Conservation (phyloP, 768 basidiomycete genomes). For the Lepiota subincarnata region DNA sequence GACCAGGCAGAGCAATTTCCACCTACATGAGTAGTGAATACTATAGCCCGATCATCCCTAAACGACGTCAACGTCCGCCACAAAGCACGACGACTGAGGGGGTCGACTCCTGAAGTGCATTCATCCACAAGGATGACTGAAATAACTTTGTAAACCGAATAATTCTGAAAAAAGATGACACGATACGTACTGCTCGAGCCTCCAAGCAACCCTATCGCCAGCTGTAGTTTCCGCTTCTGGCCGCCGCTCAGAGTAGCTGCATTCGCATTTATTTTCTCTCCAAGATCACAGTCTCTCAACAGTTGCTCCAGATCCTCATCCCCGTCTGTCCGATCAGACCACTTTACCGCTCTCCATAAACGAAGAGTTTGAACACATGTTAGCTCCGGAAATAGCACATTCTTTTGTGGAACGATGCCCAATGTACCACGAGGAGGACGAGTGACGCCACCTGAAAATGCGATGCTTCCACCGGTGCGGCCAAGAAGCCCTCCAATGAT, state of each 20-base stretch:
- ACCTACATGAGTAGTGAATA: slow-evolving; percentile 77
- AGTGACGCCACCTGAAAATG: slow-evolving; percentile 48
- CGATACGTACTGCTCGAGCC: slow-evolving; percentile 59
- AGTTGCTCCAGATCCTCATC: slow-evolving; percentile 63
- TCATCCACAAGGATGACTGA: slow-evolving; percentile 58
- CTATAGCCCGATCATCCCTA: slow-evolving; percentile 59
- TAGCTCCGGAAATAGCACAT: slow-evolving; percentile 75
- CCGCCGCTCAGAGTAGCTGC: slow-evolving; percentile 70
- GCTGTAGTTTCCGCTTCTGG: slow-evolving; percentile 78
- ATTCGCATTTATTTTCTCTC: slow-evolving; percentile 62
- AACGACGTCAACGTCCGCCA: slow-evolving; percentile 73
- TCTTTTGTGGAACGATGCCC: slow-evolving; percentile 81
- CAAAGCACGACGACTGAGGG: slow-evolving; percentile 69
- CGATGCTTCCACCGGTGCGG: slow-evolving; percentile 53
- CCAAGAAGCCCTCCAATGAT: slow-evolving; percentile 62
- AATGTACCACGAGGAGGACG: slow-evolving; percentile 60
- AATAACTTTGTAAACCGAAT: neutral
- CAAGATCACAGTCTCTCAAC: slow-evolving; percentile 68
- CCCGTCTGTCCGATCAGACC: slow-evolving; percentile 37
- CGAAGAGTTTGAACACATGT: slow-evolving; percentile 69
- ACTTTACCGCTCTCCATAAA: slow-evolving; percentile 72
- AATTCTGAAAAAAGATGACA: neutral
- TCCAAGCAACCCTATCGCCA: slow-evolving; percentile 77
- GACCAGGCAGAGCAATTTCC: neutral
- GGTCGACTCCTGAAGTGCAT: slow-evolving; percentile 81